Conservation (phyloP, 495 filamentous ascomycete species). For the Viridothelium virens region DNA sequence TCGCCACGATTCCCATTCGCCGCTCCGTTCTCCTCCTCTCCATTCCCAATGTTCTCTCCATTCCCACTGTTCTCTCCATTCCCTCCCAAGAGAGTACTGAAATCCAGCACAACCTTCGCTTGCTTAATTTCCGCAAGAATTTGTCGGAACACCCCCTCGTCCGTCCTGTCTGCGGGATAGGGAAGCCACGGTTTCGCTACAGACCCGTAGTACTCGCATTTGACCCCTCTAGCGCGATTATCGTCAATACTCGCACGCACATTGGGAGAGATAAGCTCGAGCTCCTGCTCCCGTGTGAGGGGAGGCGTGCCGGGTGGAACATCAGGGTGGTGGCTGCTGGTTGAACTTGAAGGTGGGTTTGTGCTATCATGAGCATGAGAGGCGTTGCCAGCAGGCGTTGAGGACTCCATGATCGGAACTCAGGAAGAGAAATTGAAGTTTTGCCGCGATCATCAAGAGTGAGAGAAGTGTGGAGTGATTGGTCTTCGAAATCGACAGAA, state of each 20-base stretch:
- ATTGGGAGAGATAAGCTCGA: not conserved
- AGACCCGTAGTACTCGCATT: constrained; percentile 6
- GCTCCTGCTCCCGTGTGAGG: not conserved
- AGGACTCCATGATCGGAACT: not conserved
- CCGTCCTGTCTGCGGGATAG: not conserved
- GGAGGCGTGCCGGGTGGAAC: not conserved
- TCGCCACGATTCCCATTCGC: not conserved
- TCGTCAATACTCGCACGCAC: constrained; percentile 1
- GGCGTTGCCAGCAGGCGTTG: not conserved
- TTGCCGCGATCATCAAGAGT: not conserved
- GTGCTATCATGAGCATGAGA: not conserved
- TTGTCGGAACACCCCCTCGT: not conserved
- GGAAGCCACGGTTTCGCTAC: constrained; percentile 8
- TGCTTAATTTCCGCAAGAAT: constrained; percentile 2
- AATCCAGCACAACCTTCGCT: constrained; percentile 5
- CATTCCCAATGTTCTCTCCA: not conserved
- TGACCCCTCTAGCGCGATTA: not conserved
- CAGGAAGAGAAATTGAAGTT: not conserved
- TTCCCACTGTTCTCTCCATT: not conserved
- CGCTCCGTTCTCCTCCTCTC: not conserved
- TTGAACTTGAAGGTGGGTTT: not conserved
- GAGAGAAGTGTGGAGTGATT: not conserved
- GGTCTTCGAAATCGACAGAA: not conserved
- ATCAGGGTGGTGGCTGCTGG: not conserved
- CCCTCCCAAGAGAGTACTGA: not conserved